Percentiles rank a stretch among this genome's conserved stretches.
Evolutionary conservation across 495 filamentous ascomycete species (phyloP).

Genomic region (Trichoderma asperelloides): DNA sequence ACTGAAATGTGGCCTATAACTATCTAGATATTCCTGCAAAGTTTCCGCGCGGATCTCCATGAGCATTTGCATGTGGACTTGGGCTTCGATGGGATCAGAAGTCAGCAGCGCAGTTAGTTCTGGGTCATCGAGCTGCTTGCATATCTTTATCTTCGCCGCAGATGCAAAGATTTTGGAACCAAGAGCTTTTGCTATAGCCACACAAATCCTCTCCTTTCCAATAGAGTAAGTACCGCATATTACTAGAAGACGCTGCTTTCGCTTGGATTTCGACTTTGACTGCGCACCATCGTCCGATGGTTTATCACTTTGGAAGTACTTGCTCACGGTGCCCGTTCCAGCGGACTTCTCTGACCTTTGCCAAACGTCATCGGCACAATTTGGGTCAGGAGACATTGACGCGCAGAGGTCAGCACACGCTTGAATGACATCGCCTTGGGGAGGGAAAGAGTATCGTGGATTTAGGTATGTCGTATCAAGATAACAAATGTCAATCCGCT

Average conservation of each 20-base stretch:
- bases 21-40: constrained; percentile 75
- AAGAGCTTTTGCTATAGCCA: constrained; percentile 82
- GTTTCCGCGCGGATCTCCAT: constrained; percentile 87
- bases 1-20: constrained; percentile 66
- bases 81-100: constrained; percentile 68
- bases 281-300: constrained; percentile 7
- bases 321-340: constrained; percentile 26
- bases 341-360: constrained; percentile 16
- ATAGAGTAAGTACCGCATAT: constrained; percentile 96
- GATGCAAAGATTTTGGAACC: constrained; percentile 86
- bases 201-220: constrained; percentile 92
- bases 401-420: constrained; percentile 89
- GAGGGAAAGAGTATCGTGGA: constrained; percentile 90
- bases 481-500: constrained; percentile 90
- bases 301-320: constrained; percentile 31
- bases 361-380: constrained; percentile 21
- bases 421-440: constrained; percentile 72
- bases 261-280: not conserved
- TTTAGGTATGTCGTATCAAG: constrained; percentile 96
- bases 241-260: constrained; percentile 59
- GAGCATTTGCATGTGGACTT: constrained; percentile 95
- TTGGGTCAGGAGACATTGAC: constrained; percentile 31
- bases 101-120: constrained; percentile 73
- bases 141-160: constrained; percentile 72
- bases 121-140: constrained; percentile 72